These are phyloP conservation scores for Sporisorium reilianum DNA, from an alignment of 1,284 basidiomycete species.

Conservation along the genomic window DNA sequence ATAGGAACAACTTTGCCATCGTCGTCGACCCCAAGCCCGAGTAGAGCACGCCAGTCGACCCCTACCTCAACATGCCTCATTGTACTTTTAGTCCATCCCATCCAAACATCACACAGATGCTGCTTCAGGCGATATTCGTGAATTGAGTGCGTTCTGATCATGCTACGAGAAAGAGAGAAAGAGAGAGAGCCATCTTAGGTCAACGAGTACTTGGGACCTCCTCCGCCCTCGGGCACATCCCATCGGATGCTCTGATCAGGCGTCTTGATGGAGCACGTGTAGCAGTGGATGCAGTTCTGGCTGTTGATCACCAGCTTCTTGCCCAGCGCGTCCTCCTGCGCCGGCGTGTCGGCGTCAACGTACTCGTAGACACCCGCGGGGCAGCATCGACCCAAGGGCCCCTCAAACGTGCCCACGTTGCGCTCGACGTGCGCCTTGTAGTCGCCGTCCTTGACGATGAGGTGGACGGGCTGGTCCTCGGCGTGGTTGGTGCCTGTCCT, in stretches of 20 bases:
- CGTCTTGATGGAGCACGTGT: constrained; percentile 68
- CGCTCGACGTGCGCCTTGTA: constrained; percentile 76
- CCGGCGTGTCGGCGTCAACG: constrained; percentile 76
- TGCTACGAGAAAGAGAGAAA: background rate
- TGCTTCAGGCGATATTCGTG: background rate
- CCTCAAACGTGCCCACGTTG: constrained; percentile 81
- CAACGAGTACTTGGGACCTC: constrained; percentile 67
- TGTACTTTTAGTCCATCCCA: constrained; percentile 27
- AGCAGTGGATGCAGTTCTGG: constrained; percentile 74
- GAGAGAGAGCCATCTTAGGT: constrained; percentile 30
- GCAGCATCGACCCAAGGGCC: constrained; percentile 87
- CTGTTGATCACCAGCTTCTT: constrained; percentile 96
- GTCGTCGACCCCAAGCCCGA: constrained; percentile 38
- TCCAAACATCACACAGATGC: background rate
- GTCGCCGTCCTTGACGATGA: constrained; percentile 74
- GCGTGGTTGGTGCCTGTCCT: constrained; percentile 96
- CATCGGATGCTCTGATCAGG: constrained; percentile 66
- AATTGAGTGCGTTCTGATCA: constrained; percentile 5
- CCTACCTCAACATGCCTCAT: background rate
- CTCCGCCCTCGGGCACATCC: constrained; percentile 67
- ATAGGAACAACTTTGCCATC: constrained; percentile 70
- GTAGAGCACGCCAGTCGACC: background rate
- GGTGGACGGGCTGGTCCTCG: constrained; percentile 93
- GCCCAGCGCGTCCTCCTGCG: constrained; percentile 75
- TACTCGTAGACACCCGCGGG: constrained; percentile 99